Percentiles rank a stretch among this genome's conserved stretches.
Conservation (phyloP, 1,284 basidiomycete genomes). For the Polyporus tsugae region DNA sequence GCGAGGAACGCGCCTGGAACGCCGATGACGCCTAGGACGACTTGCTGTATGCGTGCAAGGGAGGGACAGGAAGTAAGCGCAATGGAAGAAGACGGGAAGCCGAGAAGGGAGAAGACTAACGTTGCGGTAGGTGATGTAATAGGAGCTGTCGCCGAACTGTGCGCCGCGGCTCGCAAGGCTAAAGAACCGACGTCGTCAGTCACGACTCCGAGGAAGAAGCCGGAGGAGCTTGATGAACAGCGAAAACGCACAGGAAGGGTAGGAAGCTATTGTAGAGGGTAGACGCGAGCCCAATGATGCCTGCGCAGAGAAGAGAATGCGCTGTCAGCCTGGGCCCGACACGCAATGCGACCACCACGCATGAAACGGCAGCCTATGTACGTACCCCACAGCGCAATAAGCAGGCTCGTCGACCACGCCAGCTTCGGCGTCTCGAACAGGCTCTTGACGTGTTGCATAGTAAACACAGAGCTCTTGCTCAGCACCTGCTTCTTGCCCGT, state of each 20-base stretch:
- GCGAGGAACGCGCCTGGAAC: constrained; percentile 73
- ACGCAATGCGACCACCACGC: constrained; percentile 6
- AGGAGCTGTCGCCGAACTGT: constrained; percentile 55
- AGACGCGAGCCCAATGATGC: constrained; percentile 67
- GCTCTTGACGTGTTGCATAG: constrained; percentile 54
- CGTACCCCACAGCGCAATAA: constrained; percentile 64
- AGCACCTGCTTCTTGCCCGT: constrained; percentile 36
- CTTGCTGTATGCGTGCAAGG: constrained; percentile 45
- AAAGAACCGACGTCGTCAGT: background rate
- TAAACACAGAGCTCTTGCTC: constrained; percentile 50
- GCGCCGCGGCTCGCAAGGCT: constrained; percentile 58
- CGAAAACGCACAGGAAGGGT: constrained; percentile 49
- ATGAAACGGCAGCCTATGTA: constrained; percentile 6
- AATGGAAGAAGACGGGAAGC: constrained; percentile 8
- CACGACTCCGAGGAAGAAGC: background rate
- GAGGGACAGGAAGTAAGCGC: background rate
- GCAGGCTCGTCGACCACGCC: constrained; percentile 63
- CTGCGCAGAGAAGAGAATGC: constrained; percentile 38
- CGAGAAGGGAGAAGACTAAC: constrained; percentile 39
- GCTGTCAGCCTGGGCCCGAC: background rate
- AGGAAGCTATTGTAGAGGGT: constrained; percentile 69
- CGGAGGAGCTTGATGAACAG: background rate
- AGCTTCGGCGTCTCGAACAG: constrained; percentile 64
- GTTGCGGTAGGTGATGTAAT: constrained; percentile 61
- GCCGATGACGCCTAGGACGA: constrained; percentile 69